Base-by-base conservation (phyloP, 2,329 filamentous ascomycete species). In the Aspergillus neoniger region DNA sequence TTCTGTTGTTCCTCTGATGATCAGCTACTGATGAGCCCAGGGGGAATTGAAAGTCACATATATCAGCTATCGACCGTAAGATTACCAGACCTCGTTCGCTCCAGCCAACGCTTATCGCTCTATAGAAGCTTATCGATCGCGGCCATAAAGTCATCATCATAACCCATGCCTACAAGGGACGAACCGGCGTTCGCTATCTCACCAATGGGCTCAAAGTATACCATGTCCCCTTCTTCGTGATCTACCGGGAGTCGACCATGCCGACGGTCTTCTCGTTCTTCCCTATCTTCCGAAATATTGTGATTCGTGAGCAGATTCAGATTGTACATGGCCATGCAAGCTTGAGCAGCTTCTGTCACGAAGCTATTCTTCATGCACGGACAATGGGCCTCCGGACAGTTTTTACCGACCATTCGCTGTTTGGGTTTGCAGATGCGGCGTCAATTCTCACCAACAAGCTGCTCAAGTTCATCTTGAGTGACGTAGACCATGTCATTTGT, bases 181-280 rank as follows among this genome's bases (percentile, higher is more conserved):
- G 95, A 39, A 96, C 91, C 57, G 95, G 95, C 10, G 86, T 99
- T 19, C 90, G 95, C 60, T 99, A 97, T 73, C 87, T 99, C 64
- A 98, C 94, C 62, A 99, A 99, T 74, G 94, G 95, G 56, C 86
- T 99, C 72, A 99, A 99, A 75, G 95, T 98, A 77, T 99, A 97
- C 80, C 92, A 99, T 76, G 90, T 98, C 17, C 96, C 95, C 4
- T 98, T 98, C 76, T 86, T 96, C 74, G 88, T 98, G 75, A 93
- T 99, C 70, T 98, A 97, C 77, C 92, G 96, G 68, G 90, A 92
- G 65, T 87, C 92, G 4, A 96, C 92, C 12, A 94, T 99, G 71
- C 95, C 95, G 0, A 98, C 96, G 5, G 92, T 99, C 72, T 98
- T 98, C 81, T 97, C 94, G 30, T 97, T 96, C 80, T 99, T 99